Conservation (phyloP, 495 filamentous ascomycete species). For the Xylaria venustula region DNA sequence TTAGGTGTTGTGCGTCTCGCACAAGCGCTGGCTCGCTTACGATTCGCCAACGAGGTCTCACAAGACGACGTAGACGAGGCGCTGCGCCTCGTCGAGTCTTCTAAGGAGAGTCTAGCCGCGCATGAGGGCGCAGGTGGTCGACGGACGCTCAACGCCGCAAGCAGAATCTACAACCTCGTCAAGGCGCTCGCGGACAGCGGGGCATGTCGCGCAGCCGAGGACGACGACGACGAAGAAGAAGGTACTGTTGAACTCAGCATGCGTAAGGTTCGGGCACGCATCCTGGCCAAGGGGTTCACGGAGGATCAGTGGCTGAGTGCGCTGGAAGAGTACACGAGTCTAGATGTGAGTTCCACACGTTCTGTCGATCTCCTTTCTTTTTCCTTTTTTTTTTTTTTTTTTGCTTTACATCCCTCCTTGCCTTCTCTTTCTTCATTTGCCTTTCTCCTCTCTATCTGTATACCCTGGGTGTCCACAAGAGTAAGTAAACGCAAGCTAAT, state of each 20-base stretch:
- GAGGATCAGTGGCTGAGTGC: constrained; percentile 84
- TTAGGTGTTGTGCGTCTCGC: constrained; percentile 89
- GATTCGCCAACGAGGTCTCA: constrained; percentile 78
- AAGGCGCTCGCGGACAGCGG: constrained; percentile 79
- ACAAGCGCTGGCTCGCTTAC: constrained; percentile 90
- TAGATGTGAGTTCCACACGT: constrained; percentile 72
- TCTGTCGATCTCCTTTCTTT: not conserved
- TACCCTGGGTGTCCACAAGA: constrained; percentile 3
- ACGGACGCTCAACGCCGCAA: constrained; percentile 75
- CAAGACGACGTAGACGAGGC: constrained; percentile 96
- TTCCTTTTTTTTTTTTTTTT: not conserved
- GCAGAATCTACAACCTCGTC: constrained; percentile 92
- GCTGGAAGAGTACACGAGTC: constrained; percentile 81
- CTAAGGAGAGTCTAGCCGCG: constrained; percentile 76
- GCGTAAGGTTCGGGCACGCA: constrained; percentile 80
- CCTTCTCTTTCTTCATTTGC: not conserved
- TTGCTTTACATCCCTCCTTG: not conserved
- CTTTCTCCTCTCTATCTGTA: not conserved
- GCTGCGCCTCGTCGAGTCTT: constrained; percentile 83
- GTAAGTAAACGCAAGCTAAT: constrained; percentile 26
- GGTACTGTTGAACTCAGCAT: constrained; percentile 73
- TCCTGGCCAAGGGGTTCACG: constrained; percentile 95
- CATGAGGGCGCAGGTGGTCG: constrained; percentile 55
- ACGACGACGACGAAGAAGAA: constrained; percentile 60
- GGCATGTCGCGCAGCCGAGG: constrained; percentile 64